Conservation (phyloP, 2,329 filamentous ascomycete species). For the Trichophaea hybrida region DNA sequence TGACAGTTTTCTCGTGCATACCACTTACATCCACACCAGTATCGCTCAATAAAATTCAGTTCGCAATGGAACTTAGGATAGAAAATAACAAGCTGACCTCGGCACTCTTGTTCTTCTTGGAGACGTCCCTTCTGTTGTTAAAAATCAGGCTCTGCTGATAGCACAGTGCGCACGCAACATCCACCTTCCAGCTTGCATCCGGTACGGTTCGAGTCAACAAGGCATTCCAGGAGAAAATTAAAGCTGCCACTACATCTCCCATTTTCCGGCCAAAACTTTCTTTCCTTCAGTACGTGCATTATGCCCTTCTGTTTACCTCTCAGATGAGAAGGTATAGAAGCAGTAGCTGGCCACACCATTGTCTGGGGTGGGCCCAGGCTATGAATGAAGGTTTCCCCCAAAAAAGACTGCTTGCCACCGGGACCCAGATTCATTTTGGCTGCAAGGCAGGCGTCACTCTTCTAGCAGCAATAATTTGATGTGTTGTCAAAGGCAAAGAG, state of each 20-base stretch:
- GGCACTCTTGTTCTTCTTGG: slow-evolving; percentile 1
- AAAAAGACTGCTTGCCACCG: neutral
- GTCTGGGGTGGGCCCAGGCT: neutral
- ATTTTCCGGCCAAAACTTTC: slow-evolving; percentile 1
- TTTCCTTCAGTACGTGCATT: neutral
- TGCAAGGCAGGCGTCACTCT: neutral
- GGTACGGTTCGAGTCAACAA: neutral
- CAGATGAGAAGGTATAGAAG: neutral
- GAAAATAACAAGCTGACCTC: slow-evolving; percentile 3
- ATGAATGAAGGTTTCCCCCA: slow-evolving; percentile 5
- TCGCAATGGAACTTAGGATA: too few relatives aligned
- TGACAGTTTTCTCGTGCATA: slow-evolving; percentile 11
- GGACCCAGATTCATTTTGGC: neutral
- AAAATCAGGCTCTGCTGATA: neutral
- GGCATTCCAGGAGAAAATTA: neutral
- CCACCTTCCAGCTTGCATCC: slow-evolving; percentile 2
- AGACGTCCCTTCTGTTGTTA: slow-evolving; percentile 1
- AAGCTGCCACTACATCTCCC: neutral
- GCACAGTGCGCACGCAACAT: neutral
- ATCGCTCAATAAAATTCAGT: slow-evolving; percentile 10
- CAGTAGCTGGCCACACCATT: slow-evolving; percentile 1
- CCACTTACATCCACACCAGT: too few relatives aligned
- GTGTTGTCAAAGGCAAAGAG: slow-evolving; percentile 13
- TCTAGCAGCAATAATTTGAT: slow-evolving; percentile 7
- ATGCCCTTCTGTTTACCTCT: neutral